phyloP scores from a whole-genome alignment of 1,284 basidiomycete species.

The Hymenochaete sp. region DNA sequence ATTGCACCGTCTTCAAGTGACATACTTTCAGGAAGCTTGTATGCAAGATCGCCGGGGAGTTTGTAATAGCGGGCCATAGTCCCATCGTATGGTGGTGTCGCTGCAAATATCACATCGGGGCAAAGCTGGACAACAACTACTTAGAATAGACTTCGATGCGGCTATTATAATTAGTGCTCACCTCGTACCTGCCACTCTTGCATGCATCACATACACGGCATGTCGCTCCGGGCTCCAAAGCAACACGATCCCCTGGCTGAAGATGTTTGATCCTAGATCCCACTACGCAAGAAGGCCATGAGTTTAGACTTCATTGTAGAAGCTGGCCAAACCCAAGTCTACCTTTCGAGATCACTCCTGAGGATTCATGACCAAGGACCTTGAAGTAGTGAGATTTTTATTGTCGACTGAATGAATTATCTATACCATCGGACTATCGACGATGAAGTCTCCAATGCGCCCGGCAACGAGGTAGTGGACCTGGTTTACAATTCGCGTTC shows the following conservation, averaged over 20 bases:
- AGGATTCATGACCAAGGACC: slow-evolving; percentile 52
- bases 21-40: slow-evolving; percentile 64
- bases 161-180: slow-evolving; percentile 23
- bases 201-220: slow-evolving; percentile 68
- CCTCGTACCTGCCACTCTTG: slow-evolving; percentile 76
- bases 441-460: slow-evolving; percentile 71
- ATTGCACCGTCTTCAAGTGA: slow-evolving; percentile 80
- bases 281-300: slow-evolving; percentile 32
- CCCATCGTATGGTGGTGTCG: slow-evolving; percentile 86
- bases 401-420: slow-evolving; percentile 1
- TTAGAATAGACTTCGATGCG: slow-evolving; percentile 8
- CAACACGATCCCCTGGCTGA: slow-evolving; percentile 80
- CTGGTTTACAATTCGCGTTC: slow-evolving; percentile 30
- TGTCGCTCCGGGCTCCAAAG: slow-evolving; percentile 75
- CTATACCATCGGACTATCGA: slow-evolving; percentile 68
- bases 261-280: slow-evolving; percentile 64
- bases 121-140: slow-evolving; percentile 43
- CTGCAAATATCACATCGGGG: slow-evolving; percentile 73
- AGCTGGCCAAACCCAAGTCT: background rate
- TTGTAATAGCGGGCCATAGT: slow-evolving; percentile 79
- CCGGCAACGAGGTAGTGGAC: slow-evolving; percentile 73
- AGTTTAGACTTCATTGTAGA: background rate
- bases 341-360: slow-evolving; percentile 39
- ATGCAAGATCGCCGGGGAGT: slow-evolving; percentile 66
- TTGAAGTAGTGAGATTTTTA: slow-evolving; percentile 19